Evolutionary conservation across 2,329 filamentous ascomycete genomes (phyloP), one percentile per base, ranked within the genome.

Genomic region (Sclerotinia trifoliorum): DNA sequence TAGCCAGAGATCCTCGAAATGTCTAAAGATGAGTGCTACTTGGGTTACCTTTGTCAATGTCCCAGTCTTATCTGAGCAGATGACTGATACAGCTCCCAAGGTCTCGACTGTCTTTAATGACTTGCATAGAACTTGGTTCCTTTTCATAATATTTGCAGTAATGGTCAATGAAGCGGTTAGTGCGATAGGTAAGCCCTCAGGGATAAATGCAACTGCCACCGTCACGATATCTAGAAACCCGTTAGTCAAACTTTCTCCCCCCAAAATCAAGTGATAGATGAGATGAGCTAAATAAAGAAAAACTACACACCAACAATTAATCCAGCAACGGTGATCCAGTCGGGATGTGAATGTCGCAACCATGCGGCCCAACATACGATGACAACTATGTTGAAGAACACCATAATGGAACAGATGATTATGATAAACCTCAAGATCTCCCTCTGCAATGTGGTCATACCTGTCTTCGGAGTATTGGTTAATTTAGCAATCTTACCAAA

Each of bases 41-140:
- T 44, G 48, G 48, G 10, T 60, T 69, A 74, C 73, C 72, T 74
- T 74, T 21, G 88, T 90, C 68, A 90, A 79, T 0, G 88, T 90
- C 7, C 90, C 90, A 0, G 90, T 93, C 80, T 92, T 93, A 77
- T 93, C 90, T 0, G 88, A 91, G 77, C 90, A 91, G 57, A 93
- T 88, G 11, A 91, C 85, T 0, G 88, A 90, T 0, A 92, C 90
- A 0, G 88, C 83, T 86, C 84, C 90, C 0, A 93, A 82, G 0
- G 90, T 92, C 78, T 93, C 90, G 0, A 92, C 90, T 0, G 90
- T 92, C 79, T 90, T 90, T 61, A 93, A 81, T 0, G 88, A 91
- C 78, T 93, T 93, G 85, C 90, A 92, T 11, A 93, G 82, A 42
- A 93, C 87, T 76, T 90, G 89, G 76, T 92, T 88, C 78, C 88